These are phyloP conservation scores for Dendrobium officinale DNA, from an alignment of 106 monocot genomes.

Conservation along the genomic window DNA sequence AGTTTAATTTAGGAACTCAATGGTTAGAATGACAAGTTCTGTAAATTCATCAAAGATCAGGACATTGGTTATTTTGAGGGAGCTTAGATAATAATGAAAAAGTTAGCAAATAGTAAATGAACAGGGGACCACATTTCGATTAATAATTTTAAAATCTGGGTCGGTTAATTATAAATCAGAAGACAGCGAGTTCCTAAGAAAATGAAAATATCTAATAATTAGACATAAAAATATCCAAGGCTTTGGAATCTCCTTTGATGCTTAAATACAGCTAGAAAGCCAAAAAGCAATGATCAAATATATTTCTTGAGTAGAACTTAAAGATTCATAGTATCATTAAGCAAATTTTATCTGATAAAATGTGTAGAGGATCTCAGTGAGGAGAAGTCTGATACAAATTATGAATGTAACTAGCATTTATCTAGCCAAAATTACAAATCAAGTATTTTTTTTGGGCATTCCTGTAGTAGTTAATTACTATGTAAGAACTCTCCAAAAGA, in stretches of 20 bases:
- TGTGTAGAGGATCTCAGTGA: neutral
- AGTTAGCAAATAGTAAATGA: neutral
- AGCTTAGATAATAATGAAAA: neutral
- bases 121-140: neutral
- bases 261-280: neutral
- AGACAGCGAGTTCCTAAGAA: neutral
- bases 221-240: neutral
- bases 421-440: slow-evolving; percentile 1
- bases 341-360: neutral
- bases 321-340: neutral
- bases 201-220: neutral
- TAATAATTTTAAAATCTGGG: neutral
- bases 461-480: neutral
- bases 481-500: neutral
- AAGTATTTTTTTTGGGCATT: neutral
- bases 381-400: neutral
- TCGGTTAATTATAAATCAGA: neutral
- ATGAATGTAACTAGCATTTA: neutral
- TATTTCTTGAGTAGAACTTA: neutral
- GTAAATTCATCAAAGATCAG: neutral
- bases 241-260: neutral
- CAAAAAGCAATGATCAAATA: neutral
- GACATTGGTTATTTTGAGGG: neutral
- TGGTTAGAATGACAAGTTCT: neutral
- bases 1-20: neutral